Evolutionary conservation across 1,139 yeast genomes (phyloP).

Genomic region (Sugiyamaella neomexicana): DNA sequence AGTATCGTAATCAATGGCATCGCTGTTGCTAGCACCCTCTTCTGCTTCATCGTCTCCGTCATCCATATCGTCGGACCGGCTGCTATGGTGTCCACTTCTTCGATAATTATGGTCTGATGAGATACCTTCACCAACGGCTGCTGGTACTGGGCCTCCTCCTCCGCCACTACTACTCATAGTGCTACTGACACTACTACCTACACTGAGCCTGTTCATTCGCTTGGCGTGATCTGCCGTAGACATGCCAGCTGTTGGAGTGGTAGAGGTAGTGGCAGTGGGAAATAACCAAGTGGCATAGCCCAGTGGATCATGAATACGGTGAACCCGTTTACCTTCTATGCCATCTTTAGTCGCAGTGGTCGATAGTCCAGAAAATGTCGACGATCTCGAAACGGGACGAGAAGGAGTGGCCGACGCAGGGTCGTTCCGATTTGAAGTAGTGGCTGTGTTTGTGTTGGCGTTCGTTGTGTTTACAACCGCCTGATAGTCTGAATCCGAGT

Average conservation of each 20-base stretch:
- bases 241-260: slow-evolving; percentile 12
- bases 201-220: slow-evolving; percentile 10
- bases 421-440: not conserved
- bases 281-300: slow-evolving; percentile 33
- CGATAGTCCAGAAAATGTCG: slow-evolving; percentile 64
- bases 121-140: not conserved
- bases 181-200: slow-evolving; percentile 11
- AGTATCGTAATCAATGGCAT: slow-evolving; percentile 10
- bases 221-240: not conserved
- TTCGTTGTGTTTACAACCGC: slow-evolving; percentile 14
- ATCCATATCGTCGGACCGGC: slow-evolving; percentile 10
- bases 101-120: not conserved
- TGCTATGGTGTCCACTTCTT: not conserved
- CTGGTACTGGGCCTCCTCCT: not conserved
- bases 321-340: slow-evolving; percentile 60
- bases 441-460: slow-evolving; percentile 14
- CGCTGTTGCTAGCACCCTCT: slow-evolving; percentile 8
- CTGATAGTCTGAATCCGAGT: slow-evolving; percentile 40
- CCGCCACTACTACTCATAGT: not conserved
- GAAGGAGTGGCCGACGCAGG: slow-evolving; percentile 35
- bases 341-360: slow-evolving; percentile 76
- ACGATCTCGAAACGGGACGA: slow-evolving; percentile 60
- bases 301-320: slow-evolving; percentile 47
- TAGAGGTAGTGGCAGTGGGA: slow-evolving; percentile 18
- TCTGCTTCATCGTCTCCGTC: slow-evolving; percentile 17